Evolutionary conservation across 2,329 filamentous ascomycete species (phyloP).

Genomic region (Boeremia exigua): DNA sequence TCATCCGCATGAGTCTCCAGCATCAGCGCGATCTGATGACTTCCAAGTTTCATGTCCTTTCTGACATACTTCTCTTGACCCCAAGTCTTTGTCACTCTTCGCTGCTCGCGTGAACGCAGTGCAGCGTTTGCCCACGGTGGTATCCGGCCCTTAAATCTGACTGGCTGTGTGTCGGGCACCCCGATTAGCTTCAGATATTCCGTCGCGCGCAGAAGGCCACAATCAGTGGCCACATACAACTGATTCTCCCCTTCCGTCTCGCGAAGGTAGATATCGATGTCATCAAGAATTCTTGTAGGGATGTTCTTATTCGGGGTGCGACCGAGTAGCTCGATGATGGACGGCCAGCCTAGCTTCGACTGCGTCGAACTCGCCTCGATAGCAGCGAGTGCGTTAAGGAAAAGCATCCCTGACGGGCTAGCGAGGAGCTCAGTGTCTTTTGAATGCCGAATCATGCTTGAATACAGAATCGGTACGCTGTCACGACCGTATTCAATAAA

Average conservation of each 20-base stretch:
- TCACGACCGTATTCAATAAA: conserved; percentile 16
- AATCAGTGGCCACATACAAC: conserved; percentile 25
- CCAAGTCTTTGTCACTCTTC: neutral
- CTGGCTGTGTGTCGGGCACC: conserved; percentile 20
- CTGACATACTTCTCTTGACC: neutral
- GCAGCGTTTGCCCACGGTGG: conserved; percentile 23
- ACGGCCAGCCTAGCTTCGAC: neutral
- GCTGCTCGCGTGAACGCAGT: neutral
- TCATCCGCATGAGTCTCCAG: neutral
- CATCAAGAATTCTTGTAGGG: conserved; percentile 10
- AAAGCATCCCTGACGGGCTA: conserved; percentile 5
- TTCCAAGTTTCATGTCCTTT: neutral
- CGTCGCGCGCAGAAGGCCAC: conserved; percentile 20
- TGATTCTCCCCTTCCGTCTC: conserved; percentile 4
- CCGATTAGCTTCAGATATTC: conserved; percentile 25
- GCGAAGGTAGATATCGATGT: conserved; percentile 26
- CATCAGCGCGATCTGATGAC: neutral
- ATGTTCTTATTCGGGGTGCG: conserved; percentile 9
- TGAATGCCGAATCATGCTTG: conserved; percentile 10
- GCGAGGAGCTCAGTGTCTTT: neutral
- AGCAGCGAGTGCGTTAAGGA: conserved; percentile 8
- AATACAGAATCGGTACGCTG: conserved; percentile 24
- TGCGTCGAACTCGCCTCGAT: conserved; percentile 10
- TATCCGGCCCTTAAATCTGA: conserved; percentile 24
- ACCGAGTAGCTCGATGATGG: conserved; percentile 8